phyloP scores from a whole-genome alignment of 805 yeast genomes.

The Jamesozyma rosinii region DNA sequence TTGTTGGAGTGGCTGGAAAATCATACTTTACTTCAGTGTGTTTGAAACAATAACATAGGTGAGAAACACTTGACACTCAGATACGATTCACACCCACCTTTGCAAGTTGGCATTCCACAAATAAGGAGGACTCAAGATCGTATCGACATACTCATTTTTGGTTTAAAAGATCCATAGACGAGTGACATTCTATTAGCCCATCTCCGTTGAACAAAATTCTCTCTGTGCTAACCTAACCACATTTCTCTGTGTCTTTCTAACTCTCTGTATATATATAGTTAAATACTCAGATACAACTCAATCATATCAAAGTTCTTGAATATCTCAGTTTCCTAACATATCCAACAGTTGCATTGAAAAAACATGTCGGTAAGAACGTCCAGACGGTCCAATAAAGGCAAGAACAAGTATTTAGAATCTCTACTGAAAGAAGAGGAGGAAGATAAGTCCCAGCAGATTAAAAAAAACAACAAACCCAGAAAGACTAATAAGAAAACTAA shows the following conservation, averaged over 20 bases:
- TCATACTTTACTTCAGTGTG: no score
- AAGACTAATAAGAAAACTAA: slow-evolving; percentile 12
- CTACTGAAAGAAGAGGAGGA: slow-evolving; percentile 27
- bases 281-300: no score
- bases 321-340: not conserved
- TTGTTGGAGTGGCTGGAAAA: no score
- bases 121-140: no score
- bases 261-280: not conserved
- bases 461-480: slow-evolving; percentile 12
- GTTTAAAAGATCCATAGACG: not conserved
- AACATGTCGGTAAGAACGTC: slow-evolving; percentile 34
- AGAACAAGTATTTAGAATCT: slow-evolving; percentile 26
- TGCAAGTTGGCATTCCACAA: no score
- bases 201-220: not conserved
- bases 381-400: slow-evolving; percentile 36
- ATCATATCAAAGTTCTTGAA: not conserved
- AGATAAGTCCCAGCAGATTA: slow-evolving; percentile 8
- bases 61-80: no score
- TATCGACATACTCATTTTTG: not conserved
- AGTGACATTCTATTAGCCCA: not conserved
- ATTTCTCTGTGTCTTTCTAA: not conserved
- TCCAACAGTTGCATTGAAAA: not conserved
- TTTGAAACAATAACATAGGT: no score
- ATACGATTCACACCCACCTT: no score
- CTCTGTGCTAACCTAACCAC: no score